These are phyloP conservation scores for Podosphaera xanthii DNA, from an alignment of 2,329 filamentous ascomycete species.

Conservation along the genomic window DNA sequence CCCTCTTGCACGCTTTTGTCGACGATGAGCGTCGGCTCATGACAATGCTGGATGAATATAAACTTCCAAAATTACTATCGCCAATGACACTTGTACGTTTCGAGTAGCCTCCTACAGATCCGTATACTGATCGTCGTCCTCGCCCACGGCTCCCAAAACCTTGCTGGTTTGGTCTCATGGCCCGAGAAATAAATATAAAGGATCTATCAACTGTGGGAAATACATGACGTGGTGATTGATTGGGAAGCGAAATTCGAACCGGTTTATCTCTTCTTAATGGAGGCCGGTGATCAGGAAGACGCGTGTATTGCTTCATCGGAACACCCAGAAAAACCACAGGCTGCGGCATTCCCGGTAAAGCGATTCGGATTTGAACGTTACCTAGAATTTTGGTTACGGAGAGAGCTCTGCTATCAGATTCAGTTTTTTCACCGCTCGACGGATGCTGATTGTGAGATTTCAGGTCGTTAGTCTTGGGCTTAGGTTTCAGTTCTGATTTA, in stretches of 20 bases:
- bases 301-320: slow-evolving; percentile 74
- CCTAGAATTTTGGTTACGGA: slow-evolving; percentile 68
- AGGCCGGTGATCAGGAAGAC: slow-evolving; percentile 81
- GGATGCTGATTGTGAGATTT: slow-evolving; percentile 11
- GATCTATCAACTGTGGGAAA: slow-evolving; percentile 78
- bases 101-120: slow-evolving; percentile 41
- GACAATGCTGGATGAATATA: slow-evolving; percentile 70
- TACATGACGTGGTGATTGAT: slow-evolving; percentile 61
- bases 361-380: slow-evolving; percentile 66
- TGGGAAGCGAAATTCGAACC: slow-evolving; percentile 74
- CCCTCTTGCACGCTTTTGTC: slow-evolving; percentile 42
- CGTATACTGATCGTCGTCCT: slow-evolving; percentile 48
- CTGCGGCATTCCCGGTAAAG: slow-evolving; percentile 50
- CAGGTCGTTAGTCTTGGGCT: slow-evolving; percentile 19
- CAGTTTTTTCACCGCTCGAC: slow-evolving; percentile 26
- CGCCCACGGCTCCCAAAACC: slow-evolving; percentile 39
- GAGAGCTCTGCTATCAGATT: slow-evolving; percentile 51
- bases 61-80: slow-evolving; percentile 42
- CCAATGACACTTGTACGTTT: slow-evolving; percentile 68
- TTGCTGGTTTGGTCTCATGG: slow-evolving; percentile 81
- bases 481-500: slow-evolving; percentile 19
- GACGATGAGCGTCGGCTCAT: slow-evolving; percentile 72
- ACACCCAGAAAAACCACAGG: slow-evolving; percentile 52
- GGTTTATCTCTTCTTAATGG: slow-evolving; percentile 90
- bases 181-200: slow-evolving; percentile 93